A percentile compares a stretch with the other conserved stretches of the same genome.
Evolutionary conservation across 2,329 filamentous ascomycete species (phyloP).

Genomic region (Fusarium longipes): DNA sequence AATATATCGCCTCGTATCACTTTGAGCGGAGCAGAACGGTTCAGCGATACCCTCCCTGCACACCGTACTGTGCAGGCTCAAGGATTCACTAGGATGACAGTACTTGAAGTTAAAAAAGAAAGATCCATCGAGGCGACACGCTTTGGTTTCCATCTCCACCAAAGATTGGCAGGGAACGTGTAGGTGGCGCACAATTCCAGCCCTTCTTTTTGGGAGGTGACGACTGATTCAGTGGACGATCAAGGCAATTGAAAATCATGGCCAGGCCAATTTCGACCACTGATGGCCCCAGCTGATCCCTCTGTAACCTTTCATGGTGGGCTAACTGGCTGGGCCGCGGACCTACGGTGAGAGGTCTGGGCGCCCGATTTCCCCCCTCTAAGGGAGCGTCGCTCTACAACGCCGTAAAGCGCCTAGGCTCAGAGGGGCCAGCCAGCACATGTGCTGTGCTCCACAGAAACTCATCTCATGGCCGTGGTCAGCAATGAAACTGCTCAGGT

Average conservation of each 20-base stretch:
- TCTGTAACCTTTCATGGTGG: constrained; percentile 25
- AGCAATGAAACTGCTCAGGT: constrained; percentile 36
- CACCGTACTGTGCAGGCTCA: background rate
- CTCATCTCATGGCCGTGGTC: constrained; percentile 32
- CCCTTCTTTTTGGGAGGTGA: constrained; percentile 40
- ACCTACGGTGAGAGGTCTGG: constrained; percentile 26
- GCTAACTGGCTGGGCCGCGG: constrained; percentile 27
- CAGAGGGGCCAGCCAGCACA: constrained; percentile 1
- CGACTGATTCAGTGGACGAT: constrained; percentile 43
- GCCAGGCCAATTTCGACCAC: constrained; percentile 24
- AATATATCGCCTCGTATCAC: constrained; percentile 26
- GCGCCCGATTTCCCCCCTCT: constrained; percentile 22
- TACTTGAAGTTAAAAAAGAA: constrained; percentile 11
- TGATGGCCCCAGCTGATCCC: constrained; percentile 32
- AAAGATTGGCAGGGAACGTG: constrained; percentile 20
- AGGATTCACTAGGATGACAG: constrained; percentile 12
- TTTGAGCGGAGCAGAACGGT: constrained; percentile 16
- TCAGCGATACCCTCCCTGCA: constrained; percentile 1
- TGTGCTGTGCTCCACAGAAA: constrained; percentile 25
- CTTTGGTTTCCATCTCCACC: constrained; percentile 16
- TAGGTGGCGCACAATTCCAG: constrained; percentile 41
- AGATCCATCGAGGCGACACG: constrained; percentile 25
- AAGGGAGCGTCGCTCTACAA: constrained; percentile 19
- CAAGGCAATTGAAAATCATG: constrained; percentile 35
- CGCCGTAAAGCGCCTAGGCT: background rate